phyloP scores from a whole-genome alignment of 2,329 filamentous ascomycete genomes.

The Spiromastix sp. region DNA sequence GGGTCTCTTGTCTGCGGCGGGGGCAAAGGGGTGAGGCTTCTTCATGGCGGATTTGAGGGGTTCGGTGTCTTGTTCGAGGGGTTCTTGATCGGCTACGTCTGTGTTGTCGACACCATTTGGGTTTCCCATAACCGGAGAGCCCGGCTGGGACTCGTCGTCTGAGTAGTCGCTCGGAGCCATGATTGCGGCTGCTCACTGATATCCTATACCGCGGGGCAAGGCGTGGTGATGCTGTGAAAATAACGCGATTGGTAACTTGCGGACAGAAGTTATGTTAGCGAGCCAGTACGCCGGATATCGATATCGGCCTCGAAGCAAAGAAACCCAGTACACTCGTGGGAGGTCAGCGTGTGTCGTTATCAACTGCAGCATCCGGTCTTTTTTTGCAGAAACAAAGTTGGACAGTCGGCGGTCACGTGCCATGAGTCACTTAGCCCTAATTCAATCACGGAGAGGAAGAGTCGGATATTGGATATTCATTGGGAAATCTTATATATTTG shows the following conservation, averaged over 20 bases:
- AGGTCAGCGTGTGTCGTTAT: too few species aligned
- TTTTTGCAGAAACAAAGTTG: too few species aligned
- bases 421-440: too few species aligned
- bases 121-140: conserved; percentile 41
- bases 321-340: too few species aligned
- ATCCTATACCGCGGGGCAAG: too few species aligned
- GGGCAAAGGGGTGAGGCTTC: conserved; percentile 45
- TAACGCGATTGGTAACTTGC: not conserved
- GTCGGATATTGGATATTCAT: too few species aligned
- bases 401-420: too few species aligned
- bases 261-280: not conserved
- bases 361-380: too few species aligned
- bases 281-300: too few species aligned
- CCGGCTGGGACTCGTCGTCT: conserved; percentile 45
- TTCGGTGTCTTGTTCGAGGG: conserved; percentile 47
- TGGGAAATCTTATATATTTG: too few species aligned
- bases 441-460: too few species aligned
- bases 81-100: conserved; percentile 68
- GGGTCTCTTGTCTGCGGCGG: conserved; percentile 51
- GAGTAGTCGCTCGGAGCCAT: conserved; percentile 47
- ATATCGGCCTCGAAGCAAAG: too few species aligned
- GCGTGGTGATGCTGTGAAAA: not conserved
- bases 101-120: conserved; percentile 48
- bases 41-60: conserved; percentile 78
- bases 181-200: conserved; percentile 24